Evolutionary conservation across 257 asterid genomes (phyloP), one percentile per base, ranked within the genome.

Genomic region (Gentiana macrophylla): DNA sequence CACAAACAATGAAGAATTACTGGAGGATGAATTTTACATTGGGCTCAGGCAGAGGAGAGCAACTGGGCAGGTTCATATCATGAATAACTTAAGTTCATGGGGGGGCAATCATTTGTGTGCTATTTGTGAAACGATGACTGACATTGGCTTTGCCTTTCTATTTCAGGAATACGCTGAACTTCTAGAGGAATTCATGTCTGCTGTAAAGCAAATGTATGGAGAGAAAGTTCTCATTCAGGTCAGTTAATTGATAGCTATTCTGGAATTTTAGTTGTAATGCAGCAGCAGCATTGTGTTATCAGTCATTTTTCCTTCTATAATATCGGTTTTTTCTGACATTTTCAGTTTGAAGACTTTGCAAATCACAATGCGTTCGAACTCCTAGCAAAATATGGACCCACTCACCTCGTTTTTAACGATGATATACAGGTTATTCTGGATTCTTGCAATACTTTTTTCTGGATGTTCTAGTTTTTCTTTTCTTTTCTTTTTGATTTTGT

Each of bases 331-430:
- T 8, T 59, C 53, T 45, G 43, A 52, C 15, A 38, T 60, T 4
- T 62, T 67, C 88, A 90, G 97, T 90, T 90, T 74, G 97, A 90
- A 77, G 97, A 90, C 68, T 90, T 90, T 63, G 97, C 97, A 34
- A 89, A 89, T 70, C 97, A 89, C 80, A 89, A 89, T 72, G 97
- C 97, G 33, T 89, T 89, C 53, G 97, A 89, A 72, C 94, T 89
- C 63, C 89, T 89, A 65, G 93, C 94, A 34, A 89, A 89, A 81
- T 89, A 84, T 55, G 78, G 97, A 60, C 63, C 86, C 33, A 80
- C 84, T 12, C 97, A 89, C 78, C 94, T 89, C 38, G 97, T 86
- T 60, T 89, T 89, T 78, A 89, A 89, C 4, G 97, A 89, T 70
- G 97, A 89, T 75, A 89, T 89, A 72, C 91, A 89, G 97, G 97